Base-by-base conservation (phyloP, 345 rosid genomes). In the Zanthoxylum bungeanum region DNA sequence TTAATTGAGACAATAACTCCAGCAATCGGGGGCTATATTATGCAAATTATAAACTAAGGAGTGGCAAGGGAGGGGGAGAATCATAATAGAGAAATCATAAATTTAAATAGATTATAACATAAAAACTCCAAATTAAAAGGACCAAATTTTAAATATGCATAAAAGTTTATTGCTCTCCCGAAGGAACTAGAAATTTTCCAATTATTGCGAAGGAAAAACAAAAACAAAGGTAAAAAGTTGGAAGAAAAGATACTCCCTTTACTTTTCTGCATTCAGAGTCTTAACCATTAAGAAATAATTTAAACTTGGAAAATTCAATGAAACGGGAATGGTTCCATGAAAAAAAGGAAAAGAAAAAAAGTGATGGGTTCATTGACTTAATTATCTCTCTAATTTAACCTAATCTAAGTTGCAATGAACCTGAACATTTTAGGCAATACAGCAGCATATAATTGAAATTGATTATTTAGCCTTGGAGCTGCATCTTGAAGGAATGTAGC, bases 381-480 rank as follows among this genome's bases (percentile, higher is more conserved):
- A 42, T 42, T 37, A 9, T 12, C 5, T 1, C 6, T 44, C 49
- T 44, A 44, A 44, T 12, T 14, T 44, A 44, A 44, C 49, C 49
- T 44, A 44, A 44, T n/a, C n/a, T n/a, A n/a, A n/a, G n/a, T n/a
- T n/a, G n/a, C n/a, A n/a, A n/a, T n/a, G n/a, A n/a, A n/a, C n/a
- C n/a, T n/a, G n/a, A n/a, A n/a, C n/a, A n/a, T n/a, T n/a, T n/a
- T n/a, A n/a, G n/a, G n/a, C n/a, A n/a, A n/a, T n/a, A n/a, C n/a
- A n/a, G n/a, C n/a, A n/a, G n/a, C n/a, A n/a, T n/a, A n/a, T n/a
- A n/a, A n/a, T n/a, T n/a, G n/a, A n/a, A n/a, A n/a, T n/a, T n/a
- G n/a, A n/a, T 83, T 73, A 89, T 69, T 91, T 87, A 62, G 90
- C 73, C 66, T 74, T 73, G n/a, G 99, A 89, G 42, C 82, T 82